Percentiles rank a stretch among this genome's conserved stretches.
phyloP scores from a whole-genome alignment of 78 protist species.

The Polysphondylium violaceum region DNA sequence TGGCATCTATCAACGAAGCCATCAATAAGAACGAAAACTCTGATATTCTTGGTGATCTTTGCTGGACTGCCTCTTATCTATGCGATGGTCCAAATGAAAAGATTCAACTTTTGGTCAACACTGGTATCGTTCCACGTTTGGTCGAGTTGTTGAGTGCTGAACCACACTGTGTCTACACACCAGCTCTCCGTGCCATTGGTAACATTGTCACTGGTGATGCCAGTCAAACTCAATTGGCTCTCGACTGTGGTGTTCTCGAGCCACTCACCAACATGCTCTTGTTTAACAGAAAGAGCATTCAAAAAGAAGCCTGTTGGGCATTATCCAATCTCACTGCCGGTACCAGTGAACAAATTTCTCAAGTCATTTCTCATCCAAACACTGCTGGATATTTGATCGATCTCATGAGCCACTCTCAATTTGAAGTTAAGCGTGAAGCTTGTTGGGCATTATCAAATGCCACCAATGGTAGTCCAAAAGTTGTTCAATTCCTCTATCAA shows the following conservation, averaged over 20 bases:
- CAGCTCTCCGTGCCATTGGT: constrained; percentile 98
- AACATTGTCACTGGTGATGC: constrained; percentile 98
- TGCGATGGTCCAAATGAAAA: constrained; percentile 92
- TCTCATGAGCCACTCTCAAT: constrained; percentile 70
- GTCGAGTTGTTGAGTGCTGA: constrained; percentile 86
- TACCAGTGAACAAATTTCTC: constrained; percentile 80
- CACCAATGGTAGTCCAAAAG: constrained; percentile 40
- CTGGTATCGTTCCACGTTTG: constrained; percentile 87
- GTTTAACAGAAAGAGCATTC: constrained; percentile 41
- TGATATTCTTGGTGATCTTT: constrained; percentile 94
- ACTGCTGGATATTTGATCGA: constrained; percentile 83
- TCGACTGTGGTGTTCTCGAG: constrained; percentile 84
- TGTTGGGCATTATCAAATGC: constrained; percentile 99
- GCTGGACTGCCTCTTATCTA: constrained; percentile 98
- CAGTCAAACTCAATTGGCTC: constrained; percentile 93
- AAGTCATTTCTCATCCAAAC: constrained; percentile 8
- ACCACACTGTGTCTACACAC: constrained; percentile 87
- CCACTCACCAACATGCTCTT: constrained; percentile 34
- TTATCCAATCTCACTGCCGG: constrained; percentile 98
- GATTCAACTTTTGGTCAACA: constrained; percentile 89
- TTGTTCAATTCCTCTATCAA: constrained; percentile 74
- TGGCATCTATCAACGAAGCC: no score
- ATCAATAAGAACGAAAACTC: not conserved
- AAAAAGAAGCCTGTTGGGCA: constrained; percentile 98
- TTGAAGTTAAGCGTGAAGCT: constrained; percentile 95